These are phyloP conservation scores for Lanmaoa pseudosensibilis DNA, from an alignment of 768 basidiomycete genomes.

Conservation along the genomic window DNA sequence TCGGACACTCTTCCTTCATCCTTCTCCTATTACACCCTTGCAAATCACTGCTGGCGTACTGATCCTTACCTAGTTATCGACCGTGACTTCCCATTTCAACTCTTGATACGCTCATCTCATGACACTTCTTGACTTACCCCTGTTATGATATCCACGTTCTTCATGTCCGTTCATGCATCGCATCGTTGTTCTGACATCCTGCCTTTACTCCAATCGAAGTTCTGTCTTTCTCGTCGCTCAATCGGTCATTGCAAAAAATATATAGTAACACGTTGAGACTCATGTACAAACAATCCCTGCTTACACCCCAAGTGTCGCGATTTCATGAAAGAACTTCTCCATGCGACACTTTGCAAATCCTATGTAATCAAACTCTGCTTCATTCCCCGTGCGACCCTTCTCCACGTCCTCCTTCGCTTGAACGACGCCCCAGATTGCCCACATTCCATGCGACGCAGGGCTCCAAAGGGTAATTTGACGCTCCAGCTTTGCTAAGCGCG, in stretches of 20 bases:
- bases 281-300: background rate
- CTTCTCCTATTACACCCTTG: constrained; percentile 7
- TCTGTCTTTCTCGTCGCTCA: constrained; percentile 28
- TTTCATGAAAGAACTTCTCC: constrained; percentile 58
- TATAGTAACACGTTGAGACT: background rate
- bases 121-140: constrained; percentile 36
- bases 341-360: constrained; percentile 73
- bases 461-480: constrained; percentile 84
- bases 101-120: constrained; percentile 30
- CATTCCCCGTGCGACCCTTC: constrained; percentile 41
- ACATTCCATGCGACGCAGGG: constrained; percentile 86
- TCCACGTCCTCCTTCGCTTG: constrained; percentile 80
- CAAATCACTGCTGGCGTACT: constrained; percentile 8
- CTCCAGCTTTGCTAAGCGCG: constrained; percentile 61
- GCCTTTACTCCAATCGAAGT: constrained; percentile 48
- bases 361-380: constrained; percentile 89
- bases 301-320: constrained; percentile 45
- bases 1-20: constrained; percentile 42
- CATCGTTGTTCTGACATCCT: constrained; percentile 28
- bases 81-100: constrained; percentile 23
- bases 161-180: constrained; percentile 38
- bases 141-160: constrained; percentile 40
- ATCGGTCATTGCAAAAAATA: background rate
- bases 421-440: constrained; percentile 94
- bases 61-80: constrained; percentile 10